These are phyloP conservation scores for Lycium barbarum DNA, from an alignment of 257 asterid genomes.

Conservation along the genomic window DNA sequence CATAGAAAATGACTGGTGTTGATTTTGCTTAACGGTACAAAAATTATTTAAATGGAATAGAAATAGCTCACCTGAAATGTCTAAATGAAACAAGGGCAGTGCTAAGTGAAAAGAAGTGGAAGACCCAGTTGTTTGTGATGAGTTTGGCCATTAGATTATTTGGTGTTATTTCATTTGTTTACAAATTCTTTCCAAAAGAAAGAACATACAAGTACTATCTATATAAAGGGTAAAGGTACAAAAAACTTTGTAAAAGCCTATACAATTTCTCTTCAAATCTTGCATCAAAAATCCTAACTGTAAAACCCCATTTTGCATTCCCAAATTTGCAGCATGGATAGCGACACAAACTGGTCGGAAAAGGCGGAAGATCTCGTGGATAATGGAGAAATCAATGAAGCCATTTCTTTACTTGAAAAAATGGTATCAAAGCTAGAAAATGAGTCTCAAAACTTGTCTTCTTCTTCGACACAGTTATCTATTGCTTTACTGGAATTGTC, in stretches of 20 bases:
- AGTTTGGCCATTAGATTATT: too few relatives aligned
- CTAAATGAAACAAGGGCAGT: too few relatives aligned
- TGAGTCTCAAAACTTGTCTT: conserved; percentile 29
- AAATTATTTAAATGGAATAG: too few relatives aligned
- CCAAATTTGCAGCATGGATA: not conserved
- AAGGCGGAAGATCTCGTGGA: conserved; percentile 69
- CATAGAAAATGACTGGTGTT: too few relatives aligned
- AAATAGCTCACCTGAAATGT: too few relatives aligned
- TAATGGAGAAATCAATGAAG: conserved; percentile 61
- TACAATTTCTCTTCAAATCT: not conserved
- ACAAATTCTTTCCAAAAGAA: not conserved
- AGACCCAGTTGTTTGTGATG: too few relatives aligned
- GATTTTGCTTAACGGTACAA: too few relatives aligned
- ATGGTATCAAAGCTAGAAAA: conserved; percentile 56
- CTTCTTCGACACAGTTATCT: conserved; percentile 44
- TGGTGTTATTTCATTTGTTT: too few relatives aligned
- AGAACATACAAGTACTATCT: not conserved
- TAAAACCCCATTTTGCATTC: not conserved
- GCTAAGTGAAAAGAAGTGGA: too few relatives aligned
- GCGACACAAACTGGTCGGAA: conserved; percentile 69
- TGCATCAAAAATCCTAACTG: not conserved
- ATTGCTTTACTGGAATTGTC: conserved; percentile 73
- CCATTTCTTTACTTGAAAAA: conserved; percentile 65
- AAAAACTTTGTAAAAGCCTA: not conserved
- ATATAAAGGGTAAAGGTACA: conserved; percentile 15